A percentile compares a stretch with the other conserved stretches of the same genome.
Evolutionary conservation across 2,329 filamentous ascomycete genomes (phyloP).

Genomic region (Penicillium psychrosexuale): DNA sequence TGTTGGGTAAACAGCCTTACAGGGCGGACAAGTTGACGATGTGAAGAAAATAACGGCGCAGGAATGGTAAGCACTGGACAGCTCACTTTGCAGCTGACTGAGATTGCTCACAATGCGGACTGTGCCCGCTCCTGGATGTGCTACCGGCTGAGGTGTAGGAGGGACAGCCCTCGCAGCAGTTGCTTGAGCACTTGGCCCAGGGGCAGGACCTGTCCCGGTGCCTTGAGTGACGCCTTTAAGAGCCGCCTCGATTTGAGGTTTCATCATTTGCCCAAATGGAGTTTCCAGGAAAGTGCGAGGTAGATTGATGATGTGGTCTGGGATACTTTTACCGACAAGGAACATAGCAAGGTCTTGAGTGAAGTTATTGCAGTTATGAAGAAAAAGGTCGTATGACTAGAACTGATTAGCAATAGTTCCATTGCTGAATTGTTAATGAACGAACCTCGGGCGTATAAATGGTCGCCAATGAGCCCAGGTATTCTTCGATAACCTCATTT

Average conservation of each 20-base stretch:
- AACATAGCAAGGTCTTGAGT: constrained; percentile 90
- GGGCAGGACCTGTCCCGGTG: constrained; percentile 36
- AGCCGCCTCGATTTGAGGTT: constrained; percentile 67
- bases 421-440: not conserved
- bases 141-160: constrained; percentile 14
- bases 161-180: constrained; percentile 7
- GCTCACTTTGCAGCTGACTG: constrained; percentile 58
- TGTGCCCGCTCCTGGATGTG: constrained; percentile 33
- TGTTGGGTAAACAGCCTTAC: constrained; percentile 75
- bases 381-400: constrained; percentile 80
- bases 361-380: constrained; percentile 98
- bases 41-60: constrained; percentile 91
- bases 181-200: constrained; percentile 16
- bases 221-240: constrained; percentile 63
- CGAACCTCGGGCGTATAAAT: constrained; percentile 76
- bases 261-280: constrained; percentile 82
- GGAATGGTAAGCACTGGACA: constrained; percentile 60
- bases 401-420: constrained; percentile 8
- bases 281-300: constrained; percentile 81
- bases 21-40: constrained; percentile 79
- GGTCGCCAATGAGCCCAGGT: constrained; percentile 75
- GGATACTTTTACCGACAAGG: constrained; percentile 81
- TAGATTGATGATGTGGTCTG: constrained; percentile 78
- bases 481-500: constrained; percentile 78
- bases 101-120: constrained; percentile 63